These are phyloP conservation scores for Seiridium unicorne DNA, from an alignment of 2,329 filamentous ascomycete species.

Conservation along the genomic window DNA sequence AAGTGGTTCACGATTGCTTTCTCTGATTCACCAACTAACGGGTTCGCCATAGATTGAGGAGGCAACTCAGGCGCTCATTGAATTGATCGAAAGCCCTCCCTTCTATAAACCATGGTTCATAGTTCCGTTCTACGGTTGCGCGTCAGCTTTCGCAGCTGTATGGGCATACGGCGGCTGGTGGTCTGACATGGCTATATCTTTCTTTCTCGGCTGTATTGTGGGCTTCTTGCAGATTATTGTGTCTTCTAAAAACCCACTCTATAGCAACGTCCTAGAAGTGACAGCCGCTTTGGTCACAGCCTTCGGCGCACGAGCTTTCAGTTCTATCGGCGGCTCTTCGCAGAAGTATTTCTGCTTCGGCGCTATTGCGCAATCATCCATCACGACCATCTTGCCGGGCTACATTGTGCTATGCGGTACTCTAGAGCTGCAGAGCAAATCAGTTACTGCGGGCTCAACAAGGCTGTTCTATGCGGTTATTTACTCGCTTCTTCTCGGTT, in stretches of 20 bases:
- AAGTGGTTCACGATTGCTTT: not conserved
- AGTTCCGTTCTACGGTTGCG: conserved; percentile 58
- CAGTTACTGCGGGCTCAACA: conserved; percentile 68
- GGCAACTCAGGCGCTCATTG: conserved; percentile 6
- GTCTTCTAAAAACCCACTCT: conserved; percentile 66
- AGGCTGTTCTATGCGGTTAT: conserved; percentile 75
- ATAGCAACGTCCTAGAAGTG: conserved; percentile 66
- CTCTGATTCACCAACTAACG: too few relatives aligned
- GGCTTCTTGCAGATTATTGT: conserved; percentile 70
- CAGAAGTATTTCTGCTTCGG: conserved; percentile 62
- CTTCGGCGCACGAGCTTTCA: conserved; percentile 62
- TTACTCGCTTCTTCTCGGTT: conserved; percentile 70
- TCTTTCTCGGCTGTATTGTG: conserved; percentile 67
- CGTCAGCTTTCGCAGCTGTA: conserved; percentile 68
- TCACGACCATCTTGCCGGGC: conserved; percentile 64
- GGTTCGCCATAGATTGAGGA: conserved; percentile 6
- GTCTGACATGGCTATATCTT: conserved; percentile 71
- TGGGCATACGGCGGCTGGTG: conserved; percentile 72
- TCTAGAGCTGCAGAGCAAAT: conserved; percentile 67
- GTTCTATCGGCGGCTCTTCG: conserved; percentile 45
- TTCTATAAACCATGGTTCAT: conserved; percentile 12
- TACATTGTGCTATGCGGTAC: conserved; percentile 53
- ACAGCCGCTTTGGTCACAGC: conserved; percentile 59
- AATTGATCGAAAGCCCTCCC: conserved; percentile 7
- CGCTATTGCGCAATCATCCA: conserved; percentile 62